A percentile compares a stretch with the other conserved stretches of the same genome.
Conservation (phyloP, 768 basidiomycete species). For the Lentinula sp. region DNA sequence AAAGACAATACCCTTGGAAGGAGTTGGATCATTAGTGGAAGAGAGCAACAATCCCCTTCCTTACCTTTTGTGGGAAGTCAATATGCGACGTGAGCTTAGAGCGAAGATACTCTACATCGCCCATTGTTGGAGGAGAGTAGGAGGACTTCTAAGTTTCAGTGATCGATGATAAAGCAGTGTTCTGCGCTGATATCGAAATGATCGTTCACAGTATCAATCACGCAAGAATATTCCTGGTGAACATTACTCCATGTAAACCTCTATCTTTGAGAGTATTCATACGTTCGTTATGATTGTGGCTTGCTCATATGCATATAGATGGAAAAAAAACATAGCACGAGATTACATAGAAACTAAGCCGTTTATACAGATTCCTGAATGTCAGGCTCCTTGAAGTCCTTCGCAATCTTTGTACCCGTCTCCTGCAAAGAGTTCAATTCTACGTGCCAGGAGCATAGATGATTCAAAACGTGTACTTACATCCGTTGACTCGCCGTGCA, state of each 20-base stretch:
- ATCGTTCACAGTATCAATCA: too few relatives aligned
- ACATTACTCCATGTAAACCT: background rate
- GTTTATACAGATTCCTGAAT: conserved; percentile 82
- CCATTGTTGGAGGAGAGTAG: conserved; percentile 35
- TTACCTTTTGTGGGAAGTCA: conserved; percentile 90
- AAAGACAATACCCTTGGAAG: conserved; percentile 79
- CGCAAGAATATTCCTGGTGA: background rate
- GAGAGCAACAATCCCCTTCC: conserved; percentile 4
- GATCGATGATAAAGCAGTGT: too few relatives aligned
- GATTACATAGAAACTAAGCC: conserved; percentile 5
- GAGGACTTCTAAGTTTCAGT: background rate
- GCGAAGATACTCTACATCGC: conserved; percentile 70
- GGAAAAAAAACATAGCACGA: background rate
- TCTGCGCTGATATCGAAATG: too few relatives aligned
- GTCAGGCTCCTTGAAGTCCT: conserved; percentile 98
- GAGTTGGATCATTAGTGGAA: background rate
- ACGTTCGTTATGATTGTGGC: background rate
- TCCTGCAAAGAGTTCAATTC: conserved; percentile 45
- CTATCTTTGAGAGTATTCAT: background rate
- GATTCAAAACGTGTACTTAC: conserved; percentile 42
- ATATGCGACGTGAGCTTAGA: conserved; percentile 53
- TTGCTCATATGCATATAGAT: conserved; percentile 8
- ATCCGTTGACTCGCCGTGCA: conserved; percentile 92
- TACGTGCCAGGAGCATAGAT: background rate
- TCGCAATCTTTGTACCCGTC: conserved; percentile 88